Conservation (phyloP, 805 yeast species). For the Kodamaea leandrae region DNA sequence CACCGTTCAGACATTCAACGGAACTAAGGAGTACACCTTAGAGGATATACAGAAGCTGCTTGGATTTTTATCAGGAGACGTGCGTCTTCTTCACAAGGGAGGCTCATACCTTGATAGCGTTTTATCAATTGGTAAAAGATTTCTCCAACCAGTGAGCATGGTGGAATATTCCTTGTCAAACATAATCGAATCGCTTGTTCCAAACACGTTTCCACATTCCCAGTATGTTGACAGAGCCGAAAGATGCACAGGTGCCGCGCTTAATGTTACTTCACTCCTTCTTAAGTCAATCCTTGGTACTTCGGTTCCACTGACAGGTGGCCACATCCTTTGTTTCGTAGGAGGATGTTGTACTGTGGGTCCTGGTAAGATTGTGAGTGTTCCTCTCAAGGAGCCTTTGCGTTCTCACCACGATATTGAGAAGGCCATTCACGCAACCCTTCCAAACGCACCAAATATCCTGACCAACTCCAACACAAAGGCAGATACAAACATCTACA, state of each 20-base stretch:
- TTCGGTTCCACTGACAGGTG: constrained; percentile 45
- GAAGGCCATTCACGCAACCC: constrained; percentile 37
- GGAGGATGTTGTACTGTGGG: constrained; percentile 69
- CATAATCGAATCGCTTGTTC: constrained; percentile 47
- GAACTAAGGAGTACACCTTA: constrained; percentile 47
- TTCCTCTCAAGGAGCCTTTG: constrained; percentile 57
- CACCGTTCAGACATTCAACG: constrained; percentile 48
- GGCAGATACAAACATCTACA: constrained; percentile 29
- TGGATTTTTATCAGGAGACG: constrained; percentile 39
- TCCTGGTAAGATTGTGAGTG: constrained; percentile 59
- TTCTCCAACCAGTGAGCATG: constrained; percentile 46
- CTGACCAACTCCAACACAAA: constrained; percentile 32
- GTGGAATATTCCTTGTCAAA: constrained; percentile 51
- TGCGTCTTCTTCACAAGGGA: constrained; percentile 15
- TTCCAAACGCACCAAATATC: constrained; percentile 30
- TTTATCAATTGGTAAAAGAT: constrained; percentile 31
- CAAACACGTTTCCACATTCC: constrained; percentile 49
- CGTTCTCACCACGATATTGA: constrained; percentile 64
- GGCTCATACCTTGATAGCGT: constrained; percentile 12
- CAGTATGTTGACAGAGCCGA: constrained; percentile 44
- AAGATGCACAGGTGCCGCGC: constrained; percentile 60
- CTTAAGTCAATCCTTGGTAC: constrained; percentile 40
- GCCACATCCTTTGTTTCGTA: constrained; percentile 51
- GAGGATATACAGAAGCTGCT: constrained; percentile 47
- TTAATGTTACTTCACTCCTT: constrained; percentile 44